Evolutionary conservation across 371 early-diverging fungal species (phyloP).

Genomic region (Capillidium rhysosporum): DNA sequence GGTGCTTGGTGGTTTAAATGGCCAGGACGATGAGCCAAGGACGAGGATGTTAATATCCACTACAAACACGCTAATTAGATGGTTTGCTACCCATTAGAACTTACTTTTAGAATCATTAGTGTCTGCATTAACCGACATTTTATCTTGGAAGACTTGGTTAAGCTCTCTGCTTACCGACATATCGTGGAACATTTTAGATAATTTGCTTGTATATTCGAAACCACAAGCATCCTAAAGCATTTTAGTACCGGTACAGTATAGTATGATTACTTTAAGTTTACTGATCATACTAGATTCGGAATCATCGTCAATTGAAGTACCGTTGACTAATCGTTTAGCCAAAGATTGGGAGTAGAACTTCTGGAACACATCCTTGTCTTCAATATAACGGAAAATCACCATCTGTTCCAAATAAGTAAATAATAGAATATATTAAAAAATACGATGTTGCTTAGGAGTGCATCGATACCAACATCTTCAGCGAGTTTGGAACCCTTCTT

Average conservation of each 20-base stretch:
- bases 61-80: background rate
- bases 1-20: constrained; percentile 53
- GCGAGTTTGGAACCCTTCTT: constrained; percentile 63
- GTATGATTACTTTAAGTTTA: constrained; percentile 29
- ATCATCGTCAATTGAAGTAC: constrained; percentile 59
- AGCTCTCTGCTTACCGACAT: constrained; percentile 69
- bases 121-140: constrained; percentile 20
- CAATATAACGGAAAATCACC: constrained; percentile 72
- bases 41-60: constrained; percentile 76
- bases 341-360: constrained; percentile 77
- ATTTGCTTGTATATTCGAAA: constrained; percentile 74
- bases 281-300: constrained; percentile 70
- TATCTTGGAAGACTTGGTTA: constrained; percentile 40
- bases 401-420: constrained; percentile 15
- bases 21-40: constrained; percentile 77
- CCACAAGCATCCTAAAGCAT: constrained; percentile 64
- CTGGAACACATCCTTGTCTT: constrained; percentile 89
- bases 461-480: constrained; percentile 72
- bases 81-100: background rate
- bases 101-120: constrained; percentile 18
- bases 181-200: constrained; percentile 85
- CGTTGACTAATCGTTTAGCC: constrained; percentile 70
- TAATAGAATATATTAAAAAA: constrained; percentile 8
- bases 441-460: constrained; percentile 63
- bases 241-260: constrained; percentile 2